Conservation (phyloP, 768 basidiomycete species). For the Boletus sp. region DNA sequence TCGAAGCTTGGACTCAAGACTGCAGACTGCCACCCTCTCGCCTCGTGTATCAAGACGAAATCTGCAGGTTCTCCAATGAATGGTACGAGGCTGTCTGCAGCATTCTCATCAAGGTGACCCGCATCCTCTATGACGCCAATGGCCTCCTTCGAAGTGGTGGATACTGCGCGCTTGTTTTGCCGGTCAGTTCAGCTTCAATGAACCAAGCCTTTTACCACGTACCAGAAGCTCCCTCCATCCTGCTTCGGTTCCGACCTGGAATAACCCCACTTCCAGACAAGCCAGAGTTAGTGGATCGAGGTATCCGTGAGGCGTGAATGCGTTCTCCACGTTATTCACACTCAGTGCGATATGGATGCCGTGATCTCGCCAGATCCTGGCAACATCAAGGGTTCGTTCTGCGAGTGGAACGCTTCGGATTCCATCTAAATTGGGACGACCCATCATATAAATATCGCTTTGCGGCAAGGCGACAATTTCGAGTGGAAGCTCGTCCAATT, state of each 20-base stretch:
- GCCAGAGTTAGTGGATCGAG: slow-evolving; percentile 61
- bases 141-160: slow-evolving; percentile 50
- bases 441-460: slow-evolving; percentile 71
- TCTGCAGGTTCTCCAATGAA: slow-evolving; percentile 46
- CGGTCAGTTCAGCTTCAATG: slow-evolving; percentile 2
- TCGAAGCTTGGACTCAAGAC: slow-evolving; percentile 46
- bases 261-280: slow-evolving; percentile 56
- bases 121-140: slow-evolving; percentile 35
- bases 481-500: slow-evolving; percentile 43
- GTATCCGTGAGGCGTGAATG: slow-evolving; percentile 68
- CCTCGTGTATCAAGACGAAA: slow-evolving; percentile 58
- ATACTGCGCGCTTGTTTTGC: slow-evolving; percentile 45
- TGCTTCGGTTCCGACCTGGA: slow-evolving; percentile 51
- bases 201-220: slow-evolving; percentile 16
- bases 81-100: slow-evolving; percentile 33
- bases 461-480: slow-evolving; percentile 58
- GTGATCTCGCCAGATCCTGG: slow-evolving; percentile 43
- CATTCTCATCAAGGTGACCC: not conserved
- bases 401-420: slow-evolving; percentile 34
- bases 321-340: slow-evolving; percentile 66
- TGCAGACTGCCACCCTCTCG: slow-evolving; percentile 41
- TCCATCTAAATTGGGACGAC: slow-evolving; percentile 31
- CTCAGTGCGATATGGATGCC: slow-evolving; percentile 52
- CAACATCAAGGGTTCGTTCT: slow-evolving; percentile 56
- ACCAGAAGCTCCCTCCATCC: slow-evolving; percentile 52